These are phyloP conservation scores for Cupressus sempervirens DNA, from an alignment of 75 land plant genomes.

Conservation along the genomic window DNA sequence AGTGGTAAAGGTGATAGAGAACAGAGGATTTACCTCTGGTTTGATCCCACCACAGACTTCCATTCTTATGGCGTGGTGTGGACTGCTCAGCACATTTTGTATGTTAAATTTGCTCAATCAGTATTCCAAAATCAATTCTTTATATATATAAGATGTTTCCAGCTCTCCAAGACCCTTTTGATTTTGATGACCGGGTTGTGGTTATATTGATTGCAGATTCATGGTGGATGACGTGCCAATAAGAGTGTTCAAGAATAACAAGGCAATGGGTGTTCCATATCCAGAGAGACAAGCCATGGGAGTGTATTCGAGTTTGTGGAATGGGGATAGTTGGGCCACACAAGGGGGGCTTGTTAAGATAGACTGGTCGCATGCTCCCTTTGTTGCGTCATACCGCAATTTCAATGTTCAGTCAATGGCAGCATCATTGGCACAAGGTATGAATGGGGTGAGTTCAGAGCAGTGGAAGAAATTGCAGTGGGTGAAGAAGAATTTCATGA, in stretches of 20 bases:
- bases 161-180: too few species aligned
- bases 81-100: conserved; percentile 56
- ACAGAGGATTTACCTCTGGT: conserved; percentile 51
- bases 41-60: conserved; percentile 60
- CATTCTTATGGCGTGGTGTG: conserved; percentile 50
- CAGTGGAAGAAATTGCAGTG: too few species aligned
- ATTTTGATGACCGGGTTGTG: not conserved
- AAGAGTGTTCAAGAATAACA: conserved; percentile 56
- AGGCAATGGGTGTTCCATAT: conserved; percentile 14
- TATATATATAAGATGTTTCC: too few species aligned
- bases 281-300: conserved; percentile 65
- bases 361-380: conserved; percentile 68
- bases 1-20: conserved; percentile 45
- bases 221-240: conserved; percentile 67
- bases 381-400: conserved; percentile 46
- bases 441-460: too few species aligned
- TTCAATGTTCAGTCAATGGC: conserved; percentile 14
- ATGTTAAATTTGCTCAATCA: too few species aligned
- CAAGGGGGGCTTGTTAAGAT: conserved; percentile 55
- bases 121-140: too few species aligned
- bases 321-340: conserved; percentile 14
- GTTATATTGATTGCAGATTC: conserved; percentile 30
- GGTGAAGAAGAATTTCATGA: too few species aligned
- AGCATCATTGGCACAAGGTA: too few species aligned
- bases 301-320: conserved; percentile 58